A percentile compares a stretch with the other conserved stretches of the same genome.
Evolutionary conservation across 768 basidiomycete species (phyloP).

Genomic region (Tricholoma terreum): DNA sequence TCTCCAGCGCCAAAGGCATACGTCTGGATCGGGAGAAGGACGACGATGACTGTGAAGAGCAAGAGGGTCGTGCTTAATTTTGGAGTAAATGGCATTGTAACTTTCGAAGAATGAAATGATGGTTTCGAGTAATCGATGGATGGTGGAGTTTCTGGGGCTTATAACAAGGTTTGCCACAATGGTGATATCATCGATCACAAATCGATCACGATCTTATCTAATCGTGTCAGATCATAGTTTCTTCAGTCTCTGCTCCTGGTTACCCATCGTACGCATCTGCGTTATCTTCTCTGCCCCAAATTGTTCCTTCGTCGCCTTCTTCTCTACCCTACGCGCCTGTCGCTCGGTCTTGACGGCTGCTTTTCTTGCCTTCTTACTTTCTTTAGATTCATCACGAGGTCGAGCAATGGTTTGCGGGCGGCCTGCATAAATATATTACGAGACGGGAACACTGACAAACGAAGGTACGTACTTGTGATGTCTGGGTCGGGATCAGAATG

Average conservation of each 20-base stretch:
- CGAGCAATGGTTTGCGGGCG: constrained; percentile 53
- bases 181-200: not conserved
- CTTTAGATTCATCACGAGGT: constrained; percentile 70
- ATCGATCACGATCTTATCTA: constrained; percentile 14
- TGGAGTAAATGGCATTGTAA: constrained; percentile 27
- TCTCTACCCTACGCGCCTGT: constrained; percentile 61
- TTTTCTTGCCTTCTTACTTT: constrained; percentile 73
- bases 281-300: constrained; percentile 62
- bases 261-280: constrained; percentile 51
- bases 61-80: constrained; percentile 30
- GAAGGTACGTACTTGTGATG: constrained; percentile 17
- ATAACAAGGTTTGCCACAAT: not conserved
- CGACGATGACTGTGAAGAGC: constrained; percentile 34
- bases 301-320: constrained; percentile 62
- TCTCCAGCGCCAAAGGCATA: constrained; percentile 64
- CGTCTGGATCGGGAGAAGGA: constrained; percentile 42
- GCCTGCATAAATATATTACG: not conserved
- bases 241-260: constrained; percentile 42
- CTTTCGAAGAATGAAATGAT: constrained; percentile 6
- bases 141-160: too few relatives aligned
- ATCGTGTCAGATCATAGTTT: constrained; percentile 34
- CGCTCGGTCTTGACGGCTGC: constrained; percentile 63
- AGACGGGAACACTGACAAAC: not conserved
- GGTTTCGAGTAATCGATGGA: constrained; percentile 3
- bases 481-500: constrained; percentile 28